These are phyloP conservation scores for Apophysomyces ossiformis DNA, from an alignment of 371 early-diverging fungal species.

Conservation along the genomic window DNA sequence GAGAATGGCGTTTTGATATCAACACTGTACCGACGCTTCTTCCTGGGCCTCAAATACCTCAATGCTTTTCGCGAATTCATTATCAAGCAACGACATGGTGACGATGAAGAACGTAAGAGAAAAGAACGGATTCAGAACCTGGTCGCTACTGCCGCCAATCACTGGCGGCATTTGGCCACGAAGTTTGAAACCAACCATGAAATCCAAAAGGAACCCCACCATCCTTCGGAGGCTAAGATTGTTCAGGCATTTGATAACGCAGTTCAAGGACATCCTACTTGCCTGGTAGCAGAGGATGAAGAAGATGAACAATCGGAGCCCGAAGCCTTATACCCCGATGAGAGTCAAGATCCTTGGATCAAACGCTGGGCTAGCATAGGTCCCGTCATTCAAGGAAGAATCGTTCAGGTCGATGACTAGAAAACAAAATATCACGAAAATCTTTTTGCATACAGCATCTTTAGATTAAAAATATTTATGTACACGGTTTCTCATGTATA, in stretches of 20 bases:
- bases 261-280: constrained; percentile 29
- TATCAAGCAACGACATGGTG: constrained; percentile 22
- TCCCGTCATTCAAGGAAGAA: constrained; percentile 46
- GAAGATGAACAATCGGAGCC: constrained; percentile 21
- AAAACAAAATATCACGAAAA: background rate
- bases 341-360: constrained; percentile 28
- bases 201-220: constrained; percentile 9
- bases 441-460: background rate
- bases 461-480: background rate
- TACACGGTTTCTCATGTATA: background rate
- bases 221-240: constrained; percentile 13
- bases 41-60: constrained; percentile 61
- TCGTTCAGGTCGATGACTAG: constrained; percentile 37
- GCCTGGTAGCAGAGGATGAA: constrained; percentile 27
- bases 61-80: constrained; percentile 46
- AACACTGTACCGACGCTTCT: constrained; percentile 57
- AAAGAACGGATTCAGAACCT: constrained; percentile 16
- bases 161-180: constrained; percentile 28
- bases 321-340: constrained; percentile 11
- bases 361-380: constrained; percentile 53
- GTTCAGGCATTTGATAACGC: constrained; percentile 35
- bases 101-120: constrained; percentile 14
- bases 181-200: constrained; percentile 24
- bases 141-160: constrained; percentile 26
- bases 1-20: constrained; percentile 62